phyloP scores from a whole-genome alignment of 2,329 filamentous ascomycete genomes.

The Camillea tinctor region DNA sequence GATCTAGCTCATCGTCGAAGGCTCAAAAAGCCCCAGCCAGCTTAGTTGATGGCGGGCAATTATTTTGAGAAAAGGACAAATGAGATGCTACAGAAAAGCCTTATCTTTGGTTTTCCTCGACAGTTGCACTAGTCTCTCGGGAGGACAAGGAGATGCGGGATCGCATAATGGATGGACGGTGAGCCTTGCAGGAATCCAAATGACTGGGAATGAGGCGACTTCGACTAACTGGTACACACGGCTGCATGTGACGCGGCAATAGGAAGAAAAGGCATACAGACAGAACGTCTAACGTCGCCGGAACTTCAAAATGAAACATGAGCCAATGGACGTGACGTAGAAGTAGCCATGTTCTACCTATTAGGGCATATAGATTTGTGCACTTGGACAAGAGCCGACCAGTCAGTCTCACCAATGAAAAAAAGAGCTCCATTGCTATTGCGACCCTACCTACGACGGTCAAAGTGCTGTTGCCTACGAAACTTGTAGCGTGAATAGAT shows the following conservation, averaged over 20 bases:
- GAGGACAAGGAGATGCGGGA: neutral
- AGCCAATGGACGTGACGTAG: neutral
- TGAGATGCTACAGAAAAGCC: neutral
- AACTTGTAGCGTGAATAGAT: neutral
- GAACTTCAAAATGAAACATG: neutral
- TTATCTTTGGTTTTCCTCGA: neutral
- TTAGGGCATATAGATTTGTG: neutral
- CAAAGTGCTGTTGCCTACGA: neutral
- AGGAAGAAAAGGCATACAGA: constrained; percentile 4
- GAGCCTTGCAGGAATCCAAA: constrained; percentile 13
- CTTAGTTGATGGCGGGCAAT: neutral
- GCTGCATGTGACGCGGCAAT: constrained; percentile 13
- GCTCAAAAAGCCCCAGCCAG: neutral
- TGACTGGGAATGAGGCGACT: constrained; percentile 9
- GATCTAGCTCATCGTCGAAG: neutral
- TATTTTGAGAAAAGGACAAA: neutral
- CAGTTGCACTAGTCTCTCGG: neutral
- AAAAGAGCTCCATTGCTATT: neutral
- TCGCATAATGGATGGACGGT: neutral
- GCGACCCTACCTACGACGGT: neutral
- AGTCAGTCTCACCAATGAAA: neutral
- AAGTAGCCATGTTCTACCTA: neutral
- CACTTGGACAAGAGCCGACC: neutral
- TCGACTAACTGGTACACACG: constrained; percentile 10
- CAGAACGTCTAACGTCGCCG: neutral